Base-by-base conservation (phyloP, 208 protist genomes). In the Acanthamoeba castellanii region DNA sequence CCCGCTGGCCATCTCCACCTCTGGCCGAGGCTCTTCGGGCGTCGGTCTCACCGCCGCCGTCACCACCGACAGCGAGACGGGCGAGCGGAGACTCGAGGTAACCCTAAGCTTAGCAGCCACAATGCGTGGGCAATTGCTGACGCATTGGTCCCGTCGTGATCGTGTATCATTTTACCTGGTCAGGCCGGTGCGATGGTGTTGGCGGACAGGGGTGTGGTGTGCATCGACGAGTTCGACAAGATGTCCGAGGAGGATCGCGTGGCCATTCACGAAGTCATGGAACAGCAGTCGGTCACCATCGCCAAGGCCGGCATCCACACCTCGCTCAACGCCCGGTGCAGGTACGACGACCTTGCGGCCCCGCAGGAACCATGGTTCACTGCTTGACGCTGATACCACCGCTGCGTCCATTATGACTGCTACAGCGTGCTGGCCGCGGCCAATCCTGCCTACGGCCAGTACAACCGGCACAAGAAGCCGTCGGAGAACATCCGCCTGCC, bases 181-280 rank as follows among this genome's bases (percentile, higher is more conserved):
- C 99, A 99, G 92, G 99, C 99, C 11, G 99, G 99, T 52, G 99
- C 99, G 2, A 99, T 99, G 99, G 99, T 99, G 6, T 97, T 99
- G 13, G 99, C 99, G 0, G 99, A 99, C 96, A 96, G 99, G 50
- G 99, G 99, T 50, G 98, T 99, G 68, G 97, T 99, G 30, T 99
- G 99, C 96, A 99, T 99, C 87, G 99, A 99, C 97, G 99, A 99
- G 97, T 99, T 99, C 96, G 99, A 99, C 96, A 99, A 99, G 97
- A 99, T 99, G 99, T 97, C 95, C 64, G 97, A 99, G 59, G 96
- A 98, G 42, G 99, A 99, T 96, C 95, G 98, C 47, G 97, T 97
- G 27, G 96, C 98, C 20, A 97, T 98, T 61, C 97, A 98, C 74
- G 97, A 95, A n/a, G 99, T 99, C 32, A 99, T 99, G 99, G 99